Conservation (phyloP, 2,329 filamentous ascomycete genomes). For the Xylariaceae sp. region DNA sequence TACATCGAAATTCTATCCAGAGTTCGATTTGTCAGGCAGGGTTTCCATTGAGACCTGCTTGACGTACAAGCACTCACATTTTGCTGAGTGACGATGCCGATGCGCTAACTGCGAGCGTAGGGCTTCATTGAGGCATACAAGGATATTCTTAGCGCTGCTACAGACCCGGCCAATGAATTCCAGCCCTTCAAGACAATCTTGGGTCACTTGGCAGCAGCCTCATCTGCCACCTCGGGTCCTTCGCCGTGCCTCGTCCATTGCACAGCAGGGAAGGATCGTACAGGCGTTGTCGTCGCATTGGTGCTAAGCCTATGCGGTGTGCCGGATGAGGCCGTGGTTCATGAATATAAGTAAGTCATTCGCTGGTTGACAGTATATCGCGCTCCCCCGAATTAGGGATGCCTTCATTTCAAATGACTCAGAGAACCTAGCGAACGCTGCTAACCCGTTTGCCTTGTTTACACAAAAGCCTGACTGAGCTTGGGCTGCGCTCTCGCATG, state of each 20-base stretch:
- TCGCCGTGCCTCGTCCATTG: slow-evolving; percentile 57
- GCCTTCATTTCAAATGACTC: background rate
- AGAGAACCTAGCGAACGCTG: background rate
- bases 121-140: slow-evolving; percentile 63
- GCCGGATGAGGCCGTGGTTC: slow-evolving; percentile 46
- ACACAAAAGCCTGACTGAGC: slow-evolving; percentile 46
- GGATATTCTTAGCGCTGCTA: slow-evolving; percentile 54
- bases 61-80: background rate
- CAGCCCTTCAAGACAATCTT: slow-evolving; percentile 53
- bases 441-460: slow-evolving; percentile 3
- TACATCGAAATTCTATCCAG: background rate
- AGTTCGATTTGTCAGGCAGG: background rate
- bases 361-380: background rate
- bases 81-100: background rate
- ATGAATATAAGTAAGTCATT: slow-evolving; percentile 39
- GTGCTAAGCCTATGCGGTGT: slow-evolving; percentile 57
- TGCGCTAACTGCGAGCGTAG: slow-evolving; percentile 26
- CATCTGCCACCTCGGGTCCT: slow-evolving; percentile 36
- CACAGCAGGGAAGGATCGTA: slow-evolving; percentile 66
- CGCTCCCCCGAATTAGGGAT: background rate
- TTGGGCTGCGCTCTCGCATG: slow-evolving; percentile 43
- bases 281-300: slow-evolving; percentile 60
- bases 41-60: background rate
- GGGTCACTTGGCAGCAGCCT: slow-evolving; percentile 47
- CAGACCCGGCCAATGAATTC: slow-evolving; percentile 44